Conservation (phyloP, 2,329 filamentous ascomycete species). For the Xylariales sp. region DNA sequence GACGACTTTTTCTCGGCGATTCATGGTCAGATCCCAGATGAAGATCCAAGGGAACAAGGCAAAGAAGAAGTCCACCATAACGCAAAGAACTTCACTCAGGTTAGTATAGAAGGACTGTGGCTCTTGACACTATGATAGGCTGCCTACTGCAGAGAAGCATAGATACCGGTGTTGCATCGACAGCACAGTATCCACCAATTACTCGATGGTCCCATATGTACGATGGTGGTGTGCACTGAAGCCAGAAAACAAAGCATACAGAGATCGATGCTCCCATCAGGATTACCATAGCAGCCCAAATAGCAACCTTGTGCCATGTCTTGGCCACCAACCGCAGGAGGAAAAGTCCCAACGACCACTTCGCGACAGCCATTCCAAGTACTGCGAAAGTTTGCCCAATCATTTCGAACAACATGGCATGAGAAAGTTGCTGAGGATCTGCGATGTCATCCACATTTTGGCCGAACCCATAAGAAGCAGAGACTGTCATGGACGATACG, state of each 20-base stretch:
- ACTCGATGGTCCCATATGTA: conserved; percentile 8
- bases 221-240: conserved; percentile 8
- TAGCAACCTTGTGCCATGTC: conserved; percentile 9
- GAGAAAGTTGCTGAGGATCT: neutral
- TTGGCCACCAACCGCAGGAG: conserved; percentile 7
- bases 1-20: conserved; percentile 5
- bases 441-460: conserved; percentile 4
- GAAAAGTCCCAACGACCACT: conserved; percentile 11
- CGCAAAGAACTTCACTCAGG: conserved; percentile 2
- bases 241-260: conserved; percentile 7
- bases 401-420: conserved; percentile 7
- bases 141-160: conserved; percentile 6
- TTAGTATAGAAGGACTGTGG: neutral
- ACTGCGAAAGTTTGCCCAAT: conserved; percentile 9
- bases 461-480: conserved; percentile 9
- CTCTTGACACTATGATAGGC: neutral
- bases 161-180: conserved; percentile 4
- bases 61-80: conserved; percentile 9
- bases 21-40: conserved; percentile 6
- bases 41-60: conserved; percentile 8
- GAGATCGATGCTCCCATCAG: conserved; percentile 3
- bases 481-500: conserved; percentile 5
- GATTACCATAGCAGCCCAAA: conserved; percentile 7
- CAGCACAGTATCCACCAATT: neutral
- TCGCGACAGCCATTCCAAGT: conserved; percentile 8